Base-by-base conservation (phyloP, 345 rosid species). In the Hirschfeldia incana region DNA sequence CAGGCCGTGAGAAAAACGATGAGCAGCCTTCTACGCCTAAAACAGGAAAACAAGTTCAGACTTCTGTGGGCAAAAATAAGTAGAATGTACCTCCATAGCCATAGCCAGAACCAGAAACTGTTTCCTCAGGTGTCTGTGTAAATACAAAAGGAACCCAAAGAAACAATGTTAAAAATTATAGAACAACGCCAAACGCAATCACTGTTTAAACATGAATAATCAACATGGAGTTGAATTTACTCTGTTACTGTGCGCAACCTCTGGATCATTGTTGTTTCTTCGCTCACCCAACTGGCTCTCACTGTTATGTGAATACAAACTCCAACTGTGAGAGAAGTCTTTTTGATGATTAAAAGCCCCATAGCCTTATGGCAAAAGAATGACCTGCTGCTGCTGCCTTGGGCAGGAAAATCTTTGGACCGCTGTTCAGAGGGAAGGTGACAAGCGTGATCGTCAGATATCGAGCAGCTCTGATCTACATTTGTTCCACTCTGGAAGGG, bases 301-400 rank as follows among this genome's bases (percentile, higher is more conserved):
- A 49, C 67, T 74, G 60, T 57, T 63, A 32, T 74, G 58, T 21
- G 67, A 64, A 63, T 21, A 69, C 60, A 37, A 68, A 74, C 17
- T 68, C 44, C 51, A 60, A 39, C 37, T 51, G 70, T 80, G 51
- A 80, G 70, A 73, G 29, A 62, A 2, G 12, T 58, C 12, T 13
- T 16, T 68, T 63, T 13, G 9, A 69, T 15, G 67, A 63, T 39
- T 59, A 26, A 21, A 72, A 36, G 27, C 13, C 64, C 10, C 10
- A 8, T 58, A 78, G 60, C 68, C 73, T 66, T 33, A 33, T 32
- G 53, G 62, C 62, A 74, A 26, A 15, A 57, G 30, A 46, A 29
- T 59, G 37, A 94, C 98, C 94, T 94, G 88, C 57, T 88, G 78
- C 75, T 89, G 66, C 76, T 72, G 70, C 78, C 82, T 17, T 78